Evolutionary conservation across 202 grass and related monocot genomes (phyloP).

Genomic region (Setaria viridis): DNA sequence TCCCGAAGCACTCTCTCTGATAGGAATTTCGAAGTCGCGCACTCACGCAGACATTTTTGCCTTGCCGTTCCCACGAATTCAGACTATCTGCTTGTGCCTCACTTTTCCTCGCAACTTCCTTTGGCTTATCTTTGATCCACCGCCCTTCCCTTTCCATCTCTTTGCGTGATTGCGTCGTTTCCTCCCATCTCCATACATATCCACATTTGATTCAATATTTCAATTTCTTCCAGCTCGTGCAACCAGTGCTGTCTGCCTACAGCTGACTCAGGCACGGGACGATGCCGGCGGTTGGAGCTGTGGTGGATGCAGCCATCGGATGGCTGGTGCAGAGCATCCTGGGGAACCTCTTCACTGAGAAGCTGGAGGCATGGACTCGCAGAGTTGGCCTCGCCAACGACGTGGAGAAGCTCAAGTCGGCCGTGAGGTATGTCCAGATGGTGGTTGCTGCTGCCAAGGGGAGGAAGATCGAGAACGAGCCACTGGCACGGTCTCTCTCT

Average conservation of each 20-base stretch:
- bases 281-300: background rate
- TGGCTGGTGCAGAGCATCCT: conserved; percentile 58
- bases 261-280: background rate
- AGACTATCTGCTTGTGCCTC: too few species aligned
- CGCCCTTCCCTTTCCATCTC: too few species aligned
- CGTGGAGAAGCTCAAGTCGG: conserved; percentile 14
- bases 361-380: conserved; percentile 44
- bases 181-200: too few species aligned
- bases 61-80: too few species aligned
- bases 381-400: conserved; percentile 43
- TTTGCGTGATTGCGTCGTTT: too few species aligned
- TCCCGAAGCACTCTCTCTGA: too few species aligned
- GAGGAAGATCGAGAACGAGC: conserved; percentile 3
- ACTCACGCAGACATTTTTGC: too few species aligned
- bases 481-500: background rate
- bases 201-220: background rate
- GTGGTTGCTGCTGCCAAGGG: background rate
- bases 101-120: too few species aligned
- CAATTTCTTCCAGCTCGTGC: background rate
- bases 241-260: background rate
- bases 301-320: conserved; percentile 40
- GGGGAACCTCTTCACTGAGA: conserved; percentile 28
- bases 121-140: too few species aligned
- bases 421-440: background rate
- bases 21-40: too few species aligned